Conservation (phyloP, 2,329 filamentous ascomycete species). For the Blastomyces gilchristii region DNA sequence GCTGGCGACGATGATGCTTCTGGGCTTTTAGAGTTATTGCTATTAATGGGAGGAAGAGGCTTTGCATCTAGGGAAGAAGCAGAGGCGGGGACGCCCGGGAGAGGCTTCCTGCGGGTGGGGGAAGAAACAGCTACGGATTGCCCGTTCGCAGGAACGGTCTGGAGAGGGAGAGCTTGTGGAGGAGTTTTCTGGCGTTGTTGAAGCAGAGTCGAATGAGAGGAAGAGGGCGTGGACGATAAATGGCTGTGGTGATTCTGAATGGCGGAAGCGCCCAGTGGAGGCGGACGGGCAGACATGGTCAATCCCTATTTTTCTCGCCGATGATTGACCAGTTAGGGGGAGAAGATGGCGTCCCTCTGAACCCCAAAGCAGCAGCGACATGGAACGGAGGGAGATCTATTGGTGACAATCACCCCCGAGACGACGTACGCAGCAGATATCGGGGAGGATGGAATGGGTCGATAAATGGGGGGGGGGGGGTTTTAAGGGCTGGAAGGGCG, state of each 20-base stretch:
- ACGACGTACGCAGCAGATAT: not conserved
- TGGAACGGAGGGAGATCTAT: conserved; percentile 4
- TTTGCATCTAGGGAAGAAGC: conserved; percentile 34
- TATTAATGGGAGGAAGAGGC: conserved; percentile 9
- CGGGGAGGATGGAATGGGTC: not conserved
- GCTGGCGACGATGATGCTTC: conserved; percentile 19
- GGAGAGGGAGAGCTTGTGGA: not conserved
- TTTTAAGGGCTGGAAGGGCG: not conserved
- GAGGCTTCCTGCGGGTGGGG: conserved; percentile 44
- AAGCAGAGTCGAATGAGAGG: conserved; percentile 9
- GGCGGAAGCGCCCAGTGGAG: conserved; percentile 15
- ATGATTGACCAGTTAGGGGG: conserved; percentile 3
- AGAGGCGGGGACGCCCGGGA: conserved; percentile 43
- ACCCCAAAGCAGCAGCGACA: not conserved
- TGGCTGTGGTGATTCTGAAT: conserved; percentile 5
- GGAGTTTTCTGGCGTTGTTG: conserved; percentile 4
- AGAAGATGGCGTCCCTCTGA: not conserved
- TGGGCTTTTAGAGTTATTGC: conserved; percentile 9
- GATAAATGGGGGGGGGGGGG: too few species aligned
- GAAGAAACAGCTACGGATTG: conserved; percentile 13
- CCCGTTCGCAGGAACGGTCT: not conserved
- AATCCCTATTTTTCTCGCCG: not conserved
- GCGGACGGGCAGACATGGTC: conserved; percentile 10
- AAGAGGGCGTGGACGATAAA: conserved; percentile 6
- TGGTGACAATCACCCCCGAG: conserved; percentile 3